Percentiles rank a stretch among this genome's conserved stretches.
Conservation (phyloP, 2,329 filamentous ascomycete species). For the Hypoxylon sp. region DNA sequence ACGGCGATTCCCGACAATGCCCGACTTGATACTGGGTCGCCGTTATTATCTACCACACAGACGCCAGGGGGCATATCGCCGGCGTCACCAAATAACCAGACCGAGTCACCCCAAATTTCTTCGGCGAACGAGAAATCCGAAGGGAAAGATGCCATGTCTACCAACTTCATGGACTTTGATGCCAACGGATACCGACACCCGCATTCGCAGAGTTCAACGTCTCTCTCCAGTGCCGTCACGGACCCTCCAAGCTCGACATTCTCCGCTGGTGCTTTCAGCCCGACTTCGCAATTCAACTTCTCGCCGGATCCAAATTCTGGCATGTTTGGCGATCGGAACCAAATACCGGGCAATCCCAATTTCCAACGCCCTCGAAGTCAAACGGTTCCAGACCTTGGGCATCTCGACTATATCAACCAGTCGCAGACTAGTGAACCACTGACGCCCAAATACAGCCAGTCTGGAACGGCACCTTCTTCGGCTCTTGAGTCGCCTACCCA, state of each 20-base stretch:
- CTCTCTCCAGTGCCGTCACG: conserved; percentile 77
- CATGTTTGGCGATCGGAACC: conserved; percentile 69
- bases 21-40: conserved; percentile 69
- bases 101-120: conserved; percentile 75
- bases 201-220: conserved; percentile 77
- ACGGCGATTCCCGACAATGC: conserved; percentile 80
- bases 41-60: conserved; percentile 69
- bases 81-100: conserved; percentile 76
- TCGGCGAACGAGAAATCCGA: conserved; percentile 80
- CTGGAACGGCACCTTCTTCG: conserved; percentile 66
- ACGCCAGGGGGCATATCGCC: conserved; percentile 80
- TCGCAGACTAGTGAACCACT: conserved; percentile 60
- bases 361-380: conserved; percentile 87
- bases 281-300: conserved; percentile 80
- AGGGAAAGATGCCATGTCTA: conserved; percentile 71
- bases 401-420: conserved; percentile 70
- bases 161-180: conserved; percentile 73
- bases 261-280: conserved; percentile 79
- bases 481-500: conserved; percentile 67
- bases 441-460: conserved; percentile 66
- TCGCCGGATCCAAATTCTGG: conserved; percentile 80
- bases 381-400: conserved; percentile 82
- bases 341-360: conserved; percentile 62
- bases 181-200: conserved; percentile 69
- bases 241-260: conserved; percentile 77